Evolutionary conservation across 2,329 filamentous ascomycete genomes (phyloP).

Genomic region (Conoideocrella luteorostrata): DNA sequence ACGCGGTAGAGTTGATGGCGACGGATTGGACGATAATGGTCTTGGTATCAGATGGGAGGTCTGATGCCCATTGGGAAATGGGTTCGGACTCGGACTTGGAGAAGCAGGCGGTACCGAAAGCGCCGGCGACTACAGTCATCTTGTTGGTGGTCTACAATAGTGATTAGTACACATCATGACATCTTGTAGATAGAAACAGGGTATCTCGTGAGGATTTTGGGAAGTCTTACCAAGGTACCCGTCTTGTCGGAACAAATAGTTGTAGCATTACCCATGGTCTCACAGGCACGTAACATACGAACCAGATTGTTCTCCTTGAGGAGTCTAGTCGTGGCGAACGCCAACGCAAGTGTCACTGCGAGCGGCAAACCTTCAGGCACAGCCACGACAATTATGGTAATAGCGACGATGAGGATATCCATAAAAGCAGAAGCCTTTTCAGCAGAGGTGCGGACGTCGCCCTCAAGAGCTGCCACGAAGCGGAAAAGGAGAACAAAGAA

Average conservation of each 20-base stretch:
- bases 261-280: conserved; percentile 66
- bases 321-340: conserved; percentile 64
- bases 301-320: conserved; percentile 66
- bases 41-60: conserved; percentile 20
- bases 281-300: conserved; percentile 59
- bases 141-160: conserved; percentile 18
- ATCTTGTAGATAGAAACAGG: neutral
- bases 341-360: conserved; percentile 61
- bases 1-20: conserved; percentile 51
- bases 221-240: conserved; percentile 23
- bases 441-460: conserved; percentile 39
- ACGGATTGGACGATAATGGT: conserved; percentile 34
- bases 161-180: neutral
- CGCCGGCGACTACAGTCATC: conserved; percentile 20
- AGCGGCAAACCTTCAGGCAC: conserved; percentile 61
- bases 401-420: too few relatives aligned
- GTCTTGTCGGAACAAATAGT: conserved; percentile 67
- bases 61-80: conserved; percentile 3
- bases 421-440: conserved; percentile 52
- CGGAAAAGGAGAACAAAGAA: conserved; percentile 75
- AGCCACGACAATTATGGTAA: conserved; percentile 61
- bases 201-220: too few relatives aligned
- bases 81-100: conserved; percentile 7
- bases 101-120: conserved; percentile 16
- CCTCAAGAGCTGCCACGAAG: conserved; percentile 58